These are phyloP conservation scores for Lactarius evosmus DNA, from an alignment of 768 basidiomycete species.

Conservation along the genomic window DNA sequence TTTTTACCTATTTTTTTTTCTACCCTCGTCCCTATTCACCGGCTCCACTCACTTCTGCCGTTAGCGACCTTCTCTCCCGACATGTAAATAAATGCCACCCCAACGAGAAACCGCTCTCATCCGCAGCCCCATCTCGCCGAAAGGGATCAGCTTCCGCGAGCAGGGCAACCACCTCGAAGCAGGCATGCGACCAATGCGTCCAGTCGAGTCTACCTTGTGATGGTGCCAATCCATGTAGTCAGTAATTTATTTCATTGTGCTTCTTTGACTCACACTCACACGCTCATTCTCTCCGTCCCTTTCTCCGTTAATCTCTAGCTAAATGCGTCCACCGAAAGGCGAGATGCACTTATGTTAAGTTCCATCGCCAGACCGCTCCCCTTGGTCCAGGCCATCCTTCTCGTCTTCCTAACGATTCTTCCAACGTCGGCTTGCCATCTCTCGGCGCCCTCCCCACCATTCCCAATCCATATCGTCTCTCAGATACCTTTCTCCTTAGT, in stretches of 20 bases:
- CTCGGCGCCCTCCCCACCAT: slow-evolving; percentile 19
- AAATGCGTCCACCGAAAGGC: slow-evolving; percentile 71
- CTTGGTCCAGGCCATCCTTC: slow-evolving; percentile 65
- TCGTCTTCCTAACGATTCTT: slow-evolving; percentile 18
- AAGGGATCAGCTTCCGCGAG: slow-evolving; percentile 66
- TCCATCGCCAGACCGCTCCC: slow-evolving; percentile 78
- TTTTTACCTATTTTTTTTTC: slow-evolving; percentile 5
- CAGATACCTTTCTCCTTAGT: slow-evolving; percentile 23
- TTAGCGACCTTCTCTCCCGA: slow-evolving; percentile 77
- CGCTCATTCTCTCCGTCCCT: slow-evolving; percentile 7
- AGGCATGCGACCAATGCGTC: slow-evolving; percentile 84
- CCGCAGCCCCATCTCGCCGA: slow-evolving; percentile 47
- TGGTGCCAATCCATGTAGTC: slow-evolving; percentile 75
- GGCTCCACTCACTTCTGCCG: slow-evolving; percentile 7
- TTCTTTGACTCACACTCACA: slow-evolving; percentile 13
- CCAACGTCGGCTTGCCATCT: slow-evolving; percentile 8
- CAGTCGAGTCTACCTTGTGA: slow-evolving; percentile 73
- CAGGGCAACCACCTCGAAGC: slow-evolving; percentile 74
- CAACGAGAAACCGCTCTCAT: slow-evolving; percentile 56
- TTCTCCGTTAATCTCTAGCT: slow-evolving; percentile 40
- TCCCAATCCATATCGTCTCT: slow-evolving; percentile 20
- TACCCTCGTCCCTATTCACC: background rate
- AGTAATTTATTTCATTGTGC: slow-evolving; percentile 31
- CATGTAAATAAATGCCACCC: slow-evolving; percentile 89
- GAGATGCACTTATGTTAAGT: slow-evolving; percentile 78